Evolutionary conservation across 2,329 filamentous ascomycete species (phyloP), one percentile per base, ranked within the genome.

Genomic region (Trichoderma citrinoviride): DNA sequence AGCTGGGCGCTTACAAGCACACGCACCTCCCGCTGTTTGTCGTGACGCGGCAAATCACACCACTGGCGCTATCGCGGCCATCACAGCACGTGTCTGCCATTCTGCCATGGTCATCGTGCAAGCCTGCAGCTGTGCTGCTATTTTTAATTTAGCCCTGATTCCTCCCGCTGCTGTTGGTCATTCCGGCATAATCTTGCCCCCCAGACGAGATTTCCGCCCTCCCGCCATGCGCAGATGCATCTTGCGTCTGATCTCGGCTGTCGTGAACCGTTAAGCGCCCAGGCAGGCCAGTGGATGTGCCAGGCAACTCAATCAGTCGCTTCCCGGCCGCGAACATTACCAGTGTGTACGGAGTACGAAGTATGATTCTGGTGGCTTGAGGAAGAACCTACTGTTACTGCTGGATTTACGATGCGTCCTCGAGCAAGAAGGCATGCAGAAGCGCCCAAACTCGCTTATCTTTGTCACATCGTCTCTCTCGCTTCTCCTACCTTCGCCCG

Each of bases 131-230:
- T 37, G 14, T n/a, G 46, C 53, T 57, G 68, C 75, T 77, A 77
- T 77, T 77, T 76, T 75, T 77, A 73, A 72, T 74, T 76, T 73
- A 71, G 69, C 68, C 72, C 73, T 63, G 61, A 68, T 71, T 64
- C 29, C 21, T 17, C 8, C 17, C 23, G 49, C 52, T 64, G 7
- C 44, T 15, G 29, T 49, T 55, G n/a, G 25, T 40, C 10, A 46
- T 64, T 58, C 8, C 25, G 58, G 64, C 55, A 65, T 65, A 67
- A 70, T 66, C 58, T 33, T 60, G 40, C 47, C 25, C 33, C 33
- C 14, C 25, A 17, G 23, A 29, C 14, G 41, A 44, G n/a, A 12
- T 33, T n/a, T 29, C 54, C 54, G 19, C 37, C 23, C 50, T 54
- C 14, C 29, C 50, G 50, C 50, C 50, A 23, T 58, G 43, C 55